phyloP scores from a whole-genome alignment of 257 asterid genomes.

The Orobanche coerulescens region DNA sequence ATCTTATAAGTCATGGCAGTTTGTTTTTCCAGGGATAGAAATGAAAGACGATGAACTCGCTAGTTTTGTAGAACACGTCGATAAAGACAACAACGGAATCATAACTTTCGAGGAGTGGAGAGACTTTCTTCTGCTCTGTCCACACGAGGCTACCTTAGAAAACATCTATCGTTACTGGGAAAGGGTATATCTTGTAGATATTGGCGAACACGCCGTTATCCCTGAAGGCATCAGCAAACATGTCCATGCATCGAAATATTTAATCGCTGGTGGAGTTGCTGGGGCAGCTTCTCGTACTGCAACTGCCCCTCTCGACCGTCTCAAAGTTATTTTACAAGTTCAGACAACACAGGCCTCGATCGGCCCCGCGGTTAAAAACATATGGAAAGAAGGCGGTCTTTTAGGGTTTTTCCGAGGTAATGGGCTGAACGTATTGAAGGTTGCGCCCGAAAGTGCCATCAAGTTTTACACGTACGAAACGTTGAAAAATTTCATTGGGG shows the following conservation, averaged over 20 bases:
- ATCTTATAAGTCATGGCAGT: constrained; percentile 66
- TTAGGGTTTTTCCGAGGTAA: constrained; percentile 84
- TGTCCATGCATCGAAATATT: constrained; percentile 66
- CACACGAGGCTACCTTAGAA: constrained; percentile 91
- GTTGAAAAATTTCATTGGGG: constrained; percentile 61
- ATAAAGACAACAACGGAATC: constrained; percentile 88
- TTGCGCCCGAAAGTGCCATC: constrained; percentile 98
- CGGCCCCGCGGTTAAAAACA: constrained; percentile 46
- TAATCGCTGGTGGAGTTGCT: constrained; percentile 96
- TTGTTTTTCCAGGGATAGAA: constrained; percentile 82
- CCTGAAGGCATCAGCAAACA: constrained; percentile 95
- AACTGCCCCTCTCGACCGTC: constrained; percentile 94
- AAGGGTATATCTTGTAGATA: constrained; percentile 86
- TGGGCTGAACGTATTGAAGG: constrained; percentile 84
- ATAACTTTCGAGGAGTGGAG: constrained; percentile 99
- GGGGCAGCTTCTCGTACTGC: constrained; percentile 95
- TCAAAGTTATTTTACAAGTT: constrained; percentile 83
- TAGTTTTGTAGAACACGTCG: constrained; percentile 91
- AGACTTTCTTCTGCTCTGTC: constrained; percentile 86
- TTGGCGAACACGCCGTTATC: constrained; percentile 89
- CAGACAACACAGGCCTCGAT: constrained; percentile 73
- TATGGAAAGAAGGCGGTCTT: constrained; percentile 70
- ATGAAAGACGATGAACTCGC: constrained; percentile 89
- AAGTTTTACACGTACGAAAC: constrained; percentile 78
- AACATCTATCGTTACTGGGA: constrained; percentile 91